These are phyloP conservation scores for Ogataea saltuana DNA, from an alignment of 805 yeast species.

Conservation along the genomic window DNA sequence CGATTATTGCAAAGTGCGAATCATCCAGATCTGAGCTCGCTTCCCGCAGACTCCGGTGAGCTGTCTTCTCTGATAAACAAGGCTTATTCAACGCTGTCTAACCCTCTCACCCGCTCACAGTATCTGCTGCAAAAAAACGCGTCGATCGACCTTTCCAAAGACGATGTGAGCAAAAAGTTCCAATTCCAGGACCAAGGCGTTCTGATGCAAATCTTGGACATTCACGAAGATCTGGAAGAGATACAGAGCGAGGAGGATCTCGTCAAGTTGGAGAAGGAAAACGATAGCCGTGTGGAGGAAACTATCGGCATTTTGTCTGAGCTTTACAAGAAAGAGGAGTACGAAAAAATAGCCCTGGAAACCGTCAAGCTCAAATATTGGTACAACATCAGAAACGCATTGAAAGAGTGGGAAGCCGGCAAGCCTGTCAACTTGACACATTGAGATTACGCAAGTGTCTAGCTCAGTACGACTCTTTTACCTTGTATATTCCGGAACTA, in stretches of 20 bases:
- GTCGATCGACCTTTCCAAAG: conserved; percentile 58
- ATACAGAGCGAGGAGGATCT: conserved; percentile 62
- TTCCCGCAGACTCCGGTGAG: conserved; percentile 27
- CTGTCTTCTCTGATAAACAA: conserved; percentile 62
- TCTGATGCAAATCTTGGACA: conserved; percentile 76
- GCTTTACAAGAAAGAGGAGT: conserved; percentile 49
- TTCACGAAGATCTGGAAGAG: conserved; percentile 79
- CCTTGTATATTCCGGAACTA: no score
- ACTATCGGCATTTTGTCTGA: conserved; percentile 47
- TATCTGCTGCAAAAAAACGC: conserved; percentile 48
- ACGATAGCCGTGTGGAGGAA: conserved; percentile 52
- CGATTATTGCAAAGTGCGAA: conserved; percentile 66
- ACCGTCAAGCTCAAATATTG: conserved; percentile 81
- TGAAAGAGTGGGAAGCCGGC: conserved; percentile 78
- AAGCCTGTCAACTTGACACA: conserved; percentile 66
- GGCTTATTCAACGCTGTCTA: conserved; percentile 71
- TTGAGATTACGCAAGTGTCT: conserved; percentile 28
- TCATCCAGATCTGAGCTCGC: conserved; percentile 71
- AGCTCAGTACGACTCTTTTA: neutral
- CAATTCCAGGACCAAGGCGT: conserved; percentile 48
- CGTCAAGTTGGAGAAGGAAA: conserved; percentile 50
- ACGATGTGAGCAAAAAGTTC: conserved; percentile 47
- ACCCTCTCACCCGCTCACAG: conserved; percentile 72
- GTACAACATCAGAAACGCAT: conserved; percentile 71
- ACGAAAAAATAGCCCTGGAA: conserved; percentile 60